Evolutionary conservation across 805 yeast genomes (phyloP), one percentile per base, ranked within the genome.

Genomic region (Saccharomyces mikatae): DNA sequence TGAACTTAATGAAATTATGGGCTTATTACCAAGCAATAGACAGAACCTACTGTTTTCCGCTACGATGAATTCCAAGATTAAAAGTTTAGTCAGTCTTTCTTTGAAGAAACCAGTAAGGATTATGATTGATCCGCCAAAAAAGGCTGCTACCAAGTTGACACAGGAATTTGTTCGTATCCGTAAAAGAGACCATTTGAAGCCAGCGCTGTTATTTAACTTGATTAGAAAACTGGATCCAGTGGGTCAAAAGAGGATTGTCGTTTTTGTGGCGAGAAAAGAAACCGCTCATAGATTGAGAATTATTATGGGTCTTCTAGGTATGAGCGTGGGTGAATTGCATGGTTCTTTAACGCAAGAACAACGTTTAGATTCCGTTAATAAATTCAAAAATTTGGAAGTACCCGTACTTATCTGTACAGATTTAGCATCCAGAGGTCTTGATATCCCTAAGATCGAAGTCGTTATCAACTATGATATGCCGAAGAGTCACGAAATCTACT

Each of bases 381-480:
- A 84, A 56, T 94, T 94, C 76, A 89, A 89, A 63, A 82, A 81
- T 58, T 76, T 89, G 59, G 80, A 81, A 3, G 96, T 91, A 31
- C 96, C 98, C 1, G 83, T 92, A 9, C 76, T 94, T 56, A 78
- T 94, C 46, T 94, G 98, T 84, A 94, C 99, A 0, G 99, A 94
- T 79, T 80, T 94, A 70, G 99, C 99, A 1, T 92, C 99, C 29
- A 87, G 99, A 82, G 99, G 99, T 79, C 80, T 94, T 68, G 99
- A 94, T 86, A 94, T 94, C 66, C 98, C 98, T 58, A 92, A 92
- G 73, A 91, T 94, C 69, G 98, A 91, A 70, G 83, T 86, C 56
- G 99, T 94, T 49, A 80, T 94, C 66, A 94, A 94, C 73, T 94
- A 79, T 71, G 99, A 94, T 67, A 89, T 94, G 95, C 99, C 99